Percentiles rank a stretch among this genome's conserved stretches.
Conservation (phyloP, 208 protist species). For the Endotrypanum monterogeii region DNA sequence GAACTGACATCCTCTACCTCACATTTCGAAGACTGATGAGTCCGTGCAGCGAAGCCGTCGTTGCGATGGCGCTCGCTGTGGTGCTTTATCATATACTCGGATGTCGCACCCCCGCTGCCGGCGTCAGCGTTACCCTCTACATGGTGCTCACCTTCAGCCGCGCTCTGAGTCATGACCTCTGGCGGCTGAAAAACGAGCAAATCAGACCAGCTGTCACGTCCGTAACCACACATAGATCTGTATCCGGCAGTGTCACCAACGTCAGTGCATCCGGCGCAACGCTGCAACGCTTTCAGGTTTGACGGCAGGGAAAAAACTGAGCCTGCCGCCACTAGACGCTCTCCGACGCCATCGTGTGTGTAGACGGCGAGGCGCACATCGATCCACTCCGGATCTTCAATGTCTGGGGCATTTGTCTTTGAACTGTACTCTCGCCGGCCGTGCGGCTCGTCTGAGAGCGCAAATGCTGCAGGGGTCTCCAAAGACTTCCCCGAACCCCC, state of each 20-base stretch:
- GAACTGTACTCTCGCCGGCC: neutral
- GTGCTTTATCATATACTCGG: neutral
- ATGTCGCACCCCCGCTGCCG: no score
- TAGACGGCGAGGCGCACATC: conserved; percentile 25
- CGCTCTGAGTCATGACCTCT: neutral
- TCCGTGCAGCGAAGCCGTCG: neutral
- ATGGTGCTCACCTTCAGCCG: neutral
- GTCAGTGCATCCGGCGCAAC: conserved; percentile 2
- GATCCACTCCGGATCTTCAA: conserved; percentile 25
- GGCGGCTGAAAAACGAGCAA: conserved; percentile 30
- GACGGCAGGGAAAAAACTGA: conserved; percentile 22
- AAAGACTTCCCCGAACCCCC: neutral
- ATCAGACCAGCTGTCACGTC: conserved; percentile 40
- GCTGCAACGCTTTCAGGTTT: conserved; percentile 16
- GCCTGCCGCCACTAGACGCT: conserved; percentile 23
- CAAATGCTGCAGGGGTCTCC: neutral
- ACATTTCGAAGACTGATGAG: neutral
- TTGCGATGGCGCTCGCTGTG: neutral
- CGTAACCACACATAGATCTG: neutral
- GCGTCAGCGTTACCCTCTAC: neutral
- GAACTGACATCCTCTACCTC: neutral
- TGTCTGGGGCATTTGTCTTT: neutral
- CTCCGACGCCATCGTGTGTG: conserved; percentile 13
- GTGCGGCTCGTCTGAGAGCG: neutral
- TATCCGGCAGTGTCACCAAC: neutral